Conservation (phyloP, 371 early-diverging fungal species). For the Mortierella sp. region DNA sequence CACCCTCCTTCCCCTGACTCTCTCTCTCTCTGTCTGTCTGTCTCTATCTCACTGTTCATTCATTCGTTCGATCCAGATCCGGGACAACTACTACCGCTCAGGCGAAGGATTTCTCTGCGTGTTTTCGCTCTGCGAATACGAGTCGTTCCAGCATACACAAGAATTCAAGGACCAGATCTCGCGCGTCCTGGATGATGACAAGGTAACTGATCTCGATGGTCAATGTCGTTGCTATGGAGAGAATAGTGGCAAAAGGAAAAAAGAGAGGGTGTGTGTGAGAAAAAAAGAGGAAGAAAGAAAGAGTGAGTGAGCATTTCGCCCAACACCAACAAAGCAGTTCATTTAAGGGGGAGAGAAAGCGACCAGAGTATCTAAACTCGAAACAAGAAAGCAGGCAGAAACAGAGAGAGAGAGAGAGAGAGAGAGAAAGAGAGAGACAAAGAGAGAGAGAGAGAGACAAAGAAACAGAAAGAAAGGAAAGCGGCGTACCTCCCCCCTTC, state of each 20-base stretch:
- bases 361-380: background rate
- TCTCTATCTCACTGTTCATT: too few species aligned
- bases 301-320: too few species aligned
- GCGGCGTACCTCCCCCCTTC: too few species aligned
- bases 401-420: background rate
- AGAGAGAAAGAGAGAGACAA: too few species aligned
- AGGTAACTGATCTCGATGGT: too few species aligned
- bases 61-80: slow-evolving; percentile 62
- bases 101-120: slow-evolving; percentile 94
- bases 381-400: background rate
- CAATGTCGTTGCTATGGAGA: too few species aligned
- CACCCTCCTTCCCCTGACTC: background rate
- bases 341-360: too few species aligned
- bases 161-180: slow-evolving; percentile 92
- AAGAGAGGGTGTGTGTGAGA: too few species aligned
- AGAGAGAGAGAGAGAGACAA: background rate
- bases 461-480: background rate
- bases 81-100: slow-evolving; percentile 92
- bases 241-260: too few species aligned
- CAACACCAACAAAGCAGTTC: background rate
- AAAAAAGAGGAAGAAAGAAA: background rate
- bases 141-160: slow-evolving; percentile 83
- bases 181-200: slow-evolving; percentile 87
- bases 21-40: background rate
- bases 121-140: slow-evolving; percentile 86